Percentiles rank a stretch among this genome's conserved stretches.
Evolutionary conservation across 2,329 filamentous ascomycete genomes (phyloP).

Genomic region (Sarocladium kiliense): DNA sequence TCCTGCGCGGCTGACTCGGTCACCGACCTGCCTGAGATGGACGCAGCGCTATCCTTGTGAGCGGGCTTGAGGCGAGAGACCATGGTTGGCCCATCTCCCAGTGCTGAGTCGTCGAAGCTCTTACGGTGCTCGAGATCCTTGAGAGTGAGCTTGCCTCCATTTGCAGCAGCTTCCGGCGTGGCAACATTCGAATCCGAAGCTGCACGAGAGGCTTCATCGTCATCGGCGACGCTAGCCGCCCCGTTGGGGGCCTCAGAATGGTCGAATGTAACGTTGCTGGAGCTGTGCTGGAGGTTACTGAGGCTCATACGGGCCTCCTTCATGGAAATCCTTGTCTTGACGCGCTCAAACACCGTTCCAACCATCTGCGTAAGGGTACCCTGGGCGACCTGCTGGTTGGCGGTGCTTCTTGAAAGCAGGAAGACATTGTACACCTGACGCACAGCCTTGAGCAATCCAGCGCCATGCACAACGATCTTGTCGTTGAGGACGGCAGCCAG

Average conservation of each 20-base stretch:
- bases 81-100: slow-evolving; percentile 63
- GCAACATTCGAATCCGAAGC: slow-evolving; percentile 25
- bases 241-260: slow-evolving; percentile 29
- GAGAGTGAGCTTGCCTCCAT: slow-evolving; percentile 54
- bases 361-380: slow-evolving; percentile 98
- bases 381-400: slow-evolving; percentile 96
- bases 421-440: slow-evolving; percentile 99
- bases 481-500: slow-evolving; percentile 94
- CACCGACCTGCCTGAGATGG: slow-evolving; percentile 48
- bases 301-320: slow-evolving; percentile 72
- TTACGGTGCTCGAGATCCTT: slow-evolving; percentile 64
- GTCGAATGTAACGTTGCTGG: slow-evolving; percentile 48
- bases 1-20: slow-evolving; percentile 51
- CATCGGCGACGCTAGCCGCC: slow-evolving; percentile 24
- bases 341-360: slow-evolving; percentile 92
- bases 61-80: slow-evolving; percentile 55
- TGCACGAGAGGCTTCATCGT: slow-evolving; percentile 30
- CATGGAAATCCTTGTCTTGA: slow-evolving; percentile 78
- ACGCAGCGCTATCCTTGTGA: slow-evolving; percentile 29
- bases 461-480: slow-evolving; percentile 97
- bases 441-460: slow-evolving; percentile 91
- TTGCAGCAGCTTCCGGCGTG: slow-evolving; percentile 24
- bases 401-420: slow-evolving; percentile 84
- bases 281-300: slow-evolving; percentile 44
- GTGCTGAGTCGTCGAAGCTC: slow-evolving; percentile 62